Evolutionary conservation across 2,329 filamentous ascomycete genomes (phyloP), one percentile per base, ranked within the genome.

Genomic region (Stemphylium beticola): DNA sequence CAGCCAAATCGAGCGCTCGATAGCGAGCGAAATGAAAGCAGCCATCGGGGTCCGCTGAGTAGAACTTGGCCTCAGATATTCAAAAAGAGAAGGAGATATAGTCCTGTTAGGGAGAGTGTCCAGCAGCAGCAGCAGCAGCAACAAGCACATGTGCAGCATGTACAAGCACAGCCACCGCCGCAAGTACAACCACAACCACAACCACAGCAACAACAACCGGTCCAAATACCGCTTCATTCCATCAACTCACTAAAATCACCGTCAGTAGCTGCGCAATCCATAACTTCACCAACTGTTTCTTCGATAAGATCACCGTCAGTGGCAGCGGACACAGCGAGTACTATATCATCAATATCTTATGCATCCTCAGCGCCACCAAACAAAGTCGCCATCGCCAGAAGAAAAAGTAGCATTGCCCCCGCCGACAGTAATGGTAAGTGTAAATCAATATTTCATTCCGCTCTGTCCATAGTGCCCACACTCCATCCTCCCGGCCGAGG

Each of bases 41-140:
- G 61, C 9, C 65, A 68, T 41, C 62, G 66, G 29, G 67, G 67
- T 1, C 67, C 67, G 18, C 48, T 71, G 31, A 69, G 66, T 46
- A 64, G 66, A 52, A 67, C 66, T 46, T 71, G 67, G 67, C 66
- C 66, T 14, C 66, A 71, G 18, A 22, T 71, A 10, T 69, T 71
- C 58, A 71, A 71, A 32, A 71, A 71, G 61, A 66, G 67, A 36
- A 64, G 67, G 43, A 61, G 67, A 64, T 66, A 68, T 53, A 71
- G 67, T 55, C 67, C 67, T 6, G 62, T 66, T 15, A 52, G 66
- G 42, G 67, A 71, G 45, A 67, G 64, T 46, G 66, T 58, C 7
- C 64, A 65, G 11, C 56, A 64, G 42, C 63, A 64, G 15, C 55
- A 57, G 12, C 60, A 64, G 18, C 56, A 62, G 18, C 53, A 56